Evolutionary conservation across 2,329 filamentous ascomycete species (phyloP), one percentile per base, ranked within the genome.

Genomic region (Fusarium concolor): DNA sequence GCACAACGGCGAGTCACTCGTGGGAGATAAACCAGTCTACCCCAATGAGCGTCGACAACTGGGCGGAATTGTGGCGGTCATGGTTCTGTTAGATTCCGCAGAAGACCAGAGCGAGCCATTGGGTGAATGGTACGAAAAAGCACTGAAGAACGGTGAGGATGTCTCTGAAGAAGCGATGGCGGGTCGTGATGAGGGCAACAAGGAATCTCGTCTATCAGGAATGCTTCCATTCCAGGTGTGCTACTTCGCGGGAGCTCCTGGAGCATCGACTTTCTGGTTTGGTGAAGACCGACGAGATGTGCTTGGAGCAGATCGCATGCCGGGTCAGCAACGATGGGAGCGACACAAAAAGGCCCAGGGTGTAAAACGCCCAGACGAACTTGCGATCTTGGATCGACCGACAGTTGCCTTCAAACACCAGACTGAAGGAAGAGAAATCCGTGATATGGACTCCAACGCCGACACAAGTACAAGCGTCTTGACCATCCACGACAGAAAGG

Each of bases 181-280:
- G 9, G 31, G 33, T 15, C 61, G 70, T 4, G 35, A 51, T n/a
- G 65, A 56, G 51, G 50, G 47, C 8, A 14, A 38, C 10, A 18
- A n/a, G 1, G 70, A 74, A 11, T 49, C 54, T 8, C 72, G 72
- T 5, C 50, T 74, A 10, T 74, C 72, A 1, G 72, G 72, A 3
- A 65, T 74, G 57, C 61, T 74, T 26, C 72, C 72, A 0, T 74
- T 74, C 24, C 71, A 74, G 28, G 72, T 72, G 33, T 74, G 72
- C 62, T 74, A 74, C 39, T 62, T 56, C 22, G 56, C 68, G 4
- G 56, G 64, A 33, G 69, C 56, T 10, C 72, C 69, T 12, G 70
- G 68, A 6, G 52, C 49, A 35, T 28, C 61, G 8, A 46, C 29
- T 10, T 47, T 73, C 22, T 74, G 72, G 72, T 73, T 74, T 46